A percentile compares a stretch with the other conserved stretches of the same genome.
Conservation (phyloP, 2,329 filamentous ascomycete genomes). For the Pseudocercospora macadamiae region DNA sequence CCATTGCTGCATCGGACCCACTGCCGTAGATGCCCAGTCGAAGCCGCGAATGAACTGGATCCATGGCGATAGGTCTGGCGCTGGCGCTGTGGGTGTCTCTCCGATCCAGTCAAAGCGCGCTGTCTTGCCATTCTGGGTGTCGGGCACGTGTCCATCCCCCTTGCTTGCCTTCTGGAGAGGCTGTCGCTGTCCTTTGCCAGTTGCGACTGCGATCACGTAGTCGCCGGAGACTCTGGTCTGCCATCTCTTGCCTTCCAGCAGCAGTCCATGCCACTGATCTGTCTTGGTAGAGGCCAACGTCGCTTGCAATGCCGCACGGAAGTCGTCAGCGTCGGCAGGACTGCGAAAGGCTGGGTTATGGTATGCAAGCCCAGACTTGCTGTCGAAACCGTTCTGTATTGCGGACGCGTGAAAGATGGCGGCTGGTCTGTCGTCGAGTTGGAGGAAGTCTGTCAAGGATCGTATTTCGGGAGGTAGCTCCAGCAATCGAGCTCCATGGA, state of each 20-base stretch:
- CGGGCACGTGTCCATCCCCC: neutral
- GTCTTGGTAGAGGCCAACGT: constrained; percentile 2
- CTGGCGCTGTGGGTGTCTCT: too few relatives aligned
- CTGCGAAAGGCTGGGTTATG: constrained; percentile 22
- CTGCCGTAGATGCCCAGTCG: constrained; percentile 34
- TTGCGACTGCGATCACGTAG: constrained; percentile 17
- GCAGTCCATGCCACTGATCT: constrained; percentile 12
- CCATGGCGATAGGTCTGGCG: constrained; percentile 29
- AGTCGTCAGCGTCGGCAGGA: constrained; percentile 3
- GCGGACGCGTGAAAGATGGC: constrained; percentile 16
- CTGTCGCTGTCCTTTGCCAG: neutral
- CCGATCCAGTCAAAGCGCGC: constrained; percentile 34
- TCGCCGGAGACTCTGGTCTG: constrained; percentile 16
- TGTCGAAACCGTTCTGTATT: neutral
- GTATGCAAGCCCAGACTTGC: constrained; percentile 5
- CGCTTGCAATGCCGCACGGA: constrained; percentile 15
- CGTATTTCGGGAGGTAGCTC: constrained; percentile 28
- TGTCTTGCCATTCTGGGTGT: neutral
- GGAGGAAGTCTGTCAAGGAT: constrained; percentile 27
- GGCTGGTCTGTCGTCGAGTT: constrained; percentile 25
- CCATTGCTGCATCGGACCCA: constrained; percentile 37
- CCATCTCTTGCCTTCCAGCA: constrained; percentile 24
- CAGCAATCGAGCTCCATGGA: neutral
- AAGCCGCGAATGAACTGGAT: constrained; percentile 31
- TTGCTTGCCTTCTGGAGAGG: neutral